A percentile compares a stretch with the other conserved stretches of the same genome.
These are phyloP conservation scores for Rosa lucieae DNA, from an alignment of 306 rosid genomes.

Conservation along the genomic window DNA sequence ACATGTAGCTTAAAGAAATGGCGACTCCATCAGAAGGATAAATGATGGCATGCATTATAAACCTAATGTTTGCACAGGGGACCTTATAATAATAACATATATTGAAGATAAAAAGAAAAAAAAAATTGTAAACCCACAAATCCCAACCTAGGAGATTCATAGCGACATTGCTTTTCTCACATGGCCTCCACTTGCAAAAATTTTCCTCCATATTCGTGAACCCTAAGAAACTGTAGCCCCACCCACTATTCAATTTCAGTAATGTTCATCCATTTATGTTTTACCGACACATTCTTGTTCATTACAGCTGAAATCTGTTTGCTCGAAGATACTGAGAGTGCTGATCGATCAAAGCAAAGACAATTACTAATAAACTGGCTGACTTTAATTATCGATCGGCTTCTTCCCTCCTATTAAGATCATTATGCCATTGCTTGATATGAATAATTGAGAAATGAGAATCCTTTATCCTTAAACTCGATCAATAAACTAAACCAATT, in stretches of 20 bases:
- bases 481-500: background rate
- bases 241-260: background rate
- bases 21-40: background rate
- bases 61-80: background rate
- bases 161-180: background rate
- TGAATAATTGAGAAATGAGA: background rate
- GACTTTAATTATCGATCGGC: background rate
- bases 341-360: background rate
- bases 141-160: background rate
- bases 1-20: background rate
- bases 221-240: background rate
- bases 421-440: background rate
- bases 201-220: background rate
- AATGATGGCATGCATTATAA: slow-evolving; percentile 3
- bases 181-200: background rate
- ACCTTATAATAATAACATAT: slow-evolving; percentile 1
- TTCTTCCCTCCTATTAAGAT: background rate
- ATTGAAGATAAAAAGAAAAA: background rate
- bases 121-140: background rate
- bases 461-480: background rate
- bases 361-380: background rate
- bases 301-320: background rate
- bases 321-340: background rate
- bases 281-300: background rate
- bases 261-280: background rate